Percentiles rank a stretch among this genome's conserved stretches.
phyloP scores from a whole-genome alignment of 2,329 filamentous ascomycete species.

The Dothiorella sarmentorum region DNA sequence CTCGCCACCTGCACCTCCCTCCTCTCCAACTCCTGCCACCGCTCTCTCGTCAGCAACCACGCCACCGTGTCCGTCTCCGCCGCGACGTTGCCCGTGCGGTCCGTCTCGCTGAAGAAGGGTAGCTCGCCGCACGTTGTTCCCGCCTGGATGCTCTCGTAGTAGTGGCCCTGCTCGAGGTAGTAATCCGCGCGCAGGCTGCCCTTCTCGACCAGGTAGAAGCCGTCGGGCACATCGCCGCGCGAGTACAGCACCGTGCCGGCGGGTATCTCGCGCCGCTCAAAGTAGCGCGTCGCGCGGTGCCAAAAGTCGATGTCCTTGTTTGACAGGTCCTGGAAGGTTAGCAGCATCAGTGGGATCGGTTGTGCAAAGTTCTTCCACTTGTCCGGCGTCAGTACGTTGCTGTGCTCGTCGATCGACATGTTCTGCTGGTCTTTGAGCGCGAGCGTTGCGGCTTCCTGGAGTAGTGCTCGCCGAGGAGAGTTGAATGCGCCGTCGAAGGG shows the following conservation, averaged over 20 bases:
- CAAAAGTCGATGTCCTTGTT: constrained; percentile 91
- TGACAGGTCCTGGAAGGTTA: constrained; percentile 89
- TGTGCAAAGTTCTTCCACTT: constrained; percentile 87
- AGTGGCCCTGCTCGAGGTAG: constrained; percentile 79
- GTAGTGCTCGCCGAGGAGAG: constrained; percentile 75
- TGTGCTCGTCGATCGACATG: constrained; percentile 20
- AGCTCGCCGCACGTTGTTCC: constrained; percentile 94
- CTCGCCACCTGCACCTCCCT: constrained; percentile 73
- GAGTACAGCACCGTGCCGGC: constrained; percentile 73
- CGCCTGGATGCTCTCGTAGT: constrained; percentile 88
- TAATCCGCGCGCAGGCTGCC: constrained; percentile 91
- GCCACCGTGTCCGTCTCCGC: constrained; percentile 78
- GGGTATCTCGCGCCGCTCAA: constrained; percentile 63
- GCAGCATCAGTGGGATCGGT: constrained; percentile 84
- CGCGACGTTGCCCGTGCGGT: constrained; percentile 78
- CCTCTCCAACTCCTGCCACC: constrained; percentile 70
- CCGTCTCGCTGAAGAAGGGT: constrained; percentile 91
- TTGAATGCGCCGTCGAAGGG: constrained; percentile 57
- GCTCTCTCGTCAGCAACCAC: constrained; percentile 72
- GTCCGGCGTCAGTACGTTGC: constrained; percentile 49
- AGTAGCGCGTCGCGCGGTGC: constrained; percentile 76
- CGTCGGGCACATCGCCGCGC: constrained; percentile 69
- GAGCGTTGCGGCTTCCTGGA: constrained; percentile 77
- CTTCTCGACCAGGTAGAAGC: constrained; percentile 86
- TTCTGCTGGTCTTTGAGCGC: constrained; percentile 54